phyloP scores from a whole-genome alignment of 164 flowering plant species.

The Tetracentron sinense region DNA sequence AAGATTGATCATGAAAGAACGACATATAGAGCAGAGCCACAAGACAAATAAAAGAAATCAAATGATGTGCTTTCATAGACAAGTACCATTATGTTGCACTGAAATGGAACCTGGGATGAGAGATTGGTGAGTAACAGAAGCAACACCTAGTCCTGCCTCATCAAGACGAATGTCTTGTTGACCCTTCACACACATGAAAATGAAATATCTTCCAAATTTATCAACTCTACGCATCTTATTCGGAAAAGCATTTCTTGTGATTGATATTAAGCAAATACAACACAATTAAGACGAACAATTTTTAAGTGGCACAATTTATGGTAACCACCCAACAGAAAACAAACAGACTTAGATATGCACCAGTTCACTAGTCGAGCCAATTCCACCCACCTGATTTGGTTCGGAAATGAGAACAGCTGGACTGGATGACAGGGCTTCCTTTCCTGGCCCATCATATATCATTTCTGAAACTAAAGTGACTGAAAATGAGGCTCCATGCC shows the following conservation, averaged over 20 bases:
- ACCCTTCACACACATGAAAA: constrained; percentile 25
- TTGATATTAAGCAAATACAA: background rate
- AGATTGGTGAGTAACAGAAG: background rate
- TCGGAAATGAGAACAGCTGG: constrained; percentile 13
- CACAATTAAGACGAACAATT: background rate
- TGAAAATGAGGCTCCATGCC: constrained; percentile 10
- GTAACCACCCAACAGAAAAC: background rate
- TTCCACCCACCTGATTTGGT: constrained; percentile 31
- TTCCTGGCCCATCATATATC: constrained; percentile 14
- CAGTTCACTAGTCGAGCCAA: background rate
- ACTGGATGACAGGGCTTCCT: constrained; percentile 14
- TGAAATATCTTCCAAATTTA: constrained; percentile 1
- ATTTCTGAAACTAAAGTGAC: constrained; percentile 22
- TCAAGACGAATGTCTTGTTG: constrained; percentile 17
- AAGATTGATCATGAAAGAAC: background rate
- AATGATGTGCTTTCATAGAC: too few species aligned
- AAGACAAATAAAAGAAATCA: background rate
- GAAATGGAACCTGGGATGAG: constrained; percentile 7
- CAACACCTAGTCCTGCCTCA: constrained; percentile 19
- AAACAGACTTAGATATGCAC: background rate
- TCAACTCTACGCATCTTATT: background rate
- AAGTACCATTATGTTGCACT: constrained; percentile 12
- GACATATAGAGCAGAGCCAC: background rate
- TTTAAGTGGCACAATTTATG: too few species aligned
- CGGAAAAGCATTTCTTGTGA: background rate